Conservation (phyloP, 768 basidiomycete species). For the Neoboletus subvelutipes region DNA sequence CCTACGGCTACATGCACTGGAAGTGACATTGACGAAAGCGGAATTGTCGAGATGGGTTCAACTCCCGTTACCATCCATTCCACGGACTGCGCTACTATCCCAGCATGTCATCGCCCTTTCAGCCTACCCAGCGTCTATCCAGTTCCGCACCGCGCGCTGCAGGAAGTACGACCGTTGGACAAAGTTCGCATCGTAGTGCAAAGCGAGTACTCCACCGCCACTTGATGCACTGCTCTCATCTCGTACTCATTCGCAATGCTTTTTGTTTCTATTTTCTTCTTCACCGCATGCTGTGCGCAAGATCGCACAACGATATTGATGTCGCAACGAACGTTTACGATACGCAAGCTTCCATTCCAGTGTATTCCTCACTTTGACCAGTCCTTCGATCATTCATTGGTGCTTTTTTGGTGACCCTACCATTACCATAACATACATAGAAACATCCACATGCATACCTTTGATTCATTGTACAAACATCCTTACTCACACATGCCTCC, state of each 20-base stretch:
- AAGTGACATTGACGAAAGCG: neutral
- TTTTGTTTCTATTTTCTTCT: too few species aligned
- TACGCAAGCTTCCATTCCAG: neutral
- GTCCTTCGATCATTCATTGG: constrained; percentile 2
- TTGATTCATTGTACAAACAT: neutral
- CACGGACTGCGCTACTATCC: neutral
- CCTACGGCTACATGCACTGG: constrained; percentile 3
- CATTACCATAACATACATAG: neutral
- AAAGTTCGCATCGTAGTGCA: constrained; percentile 16
- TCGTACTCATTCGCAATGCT: neutral
- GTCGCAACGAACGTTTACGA: constrained; percentile 16
- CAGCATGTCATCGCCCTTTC: constrained; percentile 21
- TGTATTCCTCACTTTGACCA: constrained; percentile 1
- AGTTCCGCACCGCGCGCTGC: neutral
- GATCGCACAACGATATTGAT: constrained; percentile 12
- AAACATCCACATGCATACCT: neutral
- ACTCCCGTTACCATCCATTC: neutral
- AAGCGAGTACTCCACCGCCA: constrained; percentile 1
- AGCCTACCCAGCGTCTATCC: constrained; percentile 10
- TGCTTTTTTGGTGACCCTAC: constrained; percentile 5
- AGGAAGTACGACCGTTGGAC: constrained; percentile 3
- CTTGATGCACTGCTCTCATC: constrained; percentile 3
- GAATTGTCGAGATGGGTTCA: neutral
- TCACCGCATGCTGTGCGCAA: constrained; percentile 5
- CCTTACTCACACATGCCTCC: neutral